A percentile compares a stretch with the other conserved stretches of the same genome.
Conservation (phyloP, 192 early-diverging fungal genomes). For the Coemansia sp. region DNA sequence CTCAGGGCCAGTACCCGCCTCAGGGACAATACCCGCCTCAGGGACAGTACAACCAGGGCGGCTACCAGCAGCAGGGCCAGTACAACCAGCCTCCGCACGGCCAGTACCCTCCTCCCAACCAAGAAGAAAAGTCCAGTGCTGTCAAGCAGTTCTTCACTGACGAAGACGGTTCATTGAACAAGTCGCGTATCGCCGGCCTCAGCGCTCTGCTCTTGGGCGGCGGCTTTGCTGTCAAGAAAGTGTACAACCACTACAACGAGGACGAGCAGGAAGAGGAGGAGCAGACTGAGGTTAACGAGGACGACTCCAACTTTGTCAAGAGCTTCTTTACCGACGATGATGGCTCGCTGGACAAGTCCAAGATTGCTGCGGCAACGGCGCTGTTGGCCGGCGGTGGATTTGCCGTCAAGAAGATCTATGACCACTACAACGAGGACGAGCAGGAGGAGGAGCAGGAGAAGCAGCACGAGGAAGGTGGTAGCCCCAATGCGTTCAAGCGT, state of each 20-base stretch:
- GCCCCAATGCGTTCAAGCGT: constrained; percentile 12
- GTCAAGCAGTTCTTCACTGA: constrained; percentile 22
- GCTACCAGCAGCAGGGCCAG: constrained; percentile 1
- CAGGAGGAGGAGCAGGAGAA: constrained; percentile 6
- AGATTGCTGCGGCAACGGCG: constrained; percentile 2
- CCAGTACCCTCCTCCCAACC: background rate
- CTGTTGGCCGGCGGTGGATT: constrained; percentile 8
- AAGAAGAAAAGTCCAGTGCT: background rate
- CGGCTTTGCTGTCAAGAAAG: constrained; percentile 19
- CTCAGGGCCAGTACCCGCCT: background rate
- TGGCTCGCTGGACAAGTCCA: constrained; percentile 27
- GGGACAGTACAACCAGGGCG: constrained; percentile 15
- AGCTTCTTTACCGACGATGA: constrained; percentile 18
- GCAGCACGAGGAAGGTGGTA: constrained; percentile 7
- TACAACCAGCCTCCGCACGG: constrained; percentile 3
- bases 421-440: constrained; percentile 19
- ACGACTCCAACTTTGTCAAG: constrained; percentile 16
- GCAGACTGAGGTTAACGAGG: constrained; percentile 5
- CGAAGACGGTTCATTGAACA: constrained; percentile 15
- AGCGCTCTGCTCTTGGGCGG: constrained; percentile 6
- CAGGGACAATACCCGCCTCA: constrained; percentile 3
- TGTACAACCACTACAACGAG: constrained; percentile 12
- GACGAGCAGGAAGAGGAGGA: constrained; percentile 10
- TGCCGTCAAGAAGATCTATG: constrained; percentile 19
- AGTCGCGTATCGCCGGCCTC: background rate